A percentile compares a stretch with the other conserved stretches of the same genome.
phyloP scores from a whole-genome alignment of 345 rosid species.

The Trapa incisa region DNA sequence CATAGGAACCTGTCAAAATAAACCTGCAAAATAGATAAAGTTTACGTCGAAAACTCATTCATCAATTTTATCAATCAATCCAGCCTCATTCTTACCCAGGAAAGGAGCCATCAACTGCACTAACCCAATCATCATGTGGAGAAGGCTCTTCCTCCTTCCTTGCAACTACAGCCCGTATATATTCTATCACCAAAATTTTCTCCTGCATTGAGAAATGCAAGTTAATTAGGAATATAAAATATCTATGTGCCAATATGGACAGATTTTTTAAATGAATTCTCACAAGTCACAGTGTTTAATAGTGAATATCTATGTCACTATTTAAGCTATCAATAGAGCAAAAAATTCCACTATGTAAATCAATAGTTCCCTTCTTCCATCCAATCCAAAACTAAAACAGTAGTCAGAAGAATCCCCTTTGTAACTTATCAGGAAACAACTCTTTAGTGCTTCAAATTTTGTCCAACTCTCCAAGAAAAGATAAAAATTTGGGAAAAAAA shows the following conservation, averaged over 20 bases:
- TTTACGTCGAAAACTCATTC: not conserved
- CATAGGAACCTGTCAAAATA: constrained; percentile 81
- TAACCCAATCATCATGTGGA: constrained; percentile 95
- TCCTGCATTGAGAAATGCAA: constrained; percentile 33
- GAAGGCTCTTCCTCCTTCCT: constrained; percentile 70
- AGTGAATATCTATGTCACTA: not conserved
- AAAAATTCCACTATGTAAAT: not conserved
- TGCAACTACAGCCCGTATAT: constrained; percentile 72
- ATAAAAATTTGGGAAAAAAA: too few species aligned
- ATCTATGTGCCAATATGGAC: not conserved
- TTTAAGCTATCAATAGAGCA: not conserved
- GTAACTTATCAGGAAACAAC: not conserved
- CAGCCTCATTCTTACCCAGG: constrained; percentile 30
- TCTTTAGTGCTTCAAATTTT: not conserved
- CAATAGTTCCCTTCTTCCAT: not conserved
- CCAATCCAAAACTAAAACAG: not conserved
- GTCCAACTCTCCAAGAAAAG: too few species aligned
- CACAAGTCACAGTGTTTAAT: not conserved
- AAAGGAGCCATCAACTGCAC: constrained; percentile 73
- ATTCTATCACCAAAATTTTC: constrained; percentile 77
- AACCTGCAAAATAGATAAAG: constrained; percentile 45
- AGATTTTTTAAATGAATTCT: not conserved
- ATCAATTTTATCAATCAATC: not conserved
- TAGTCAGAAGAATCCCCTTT: not conserved
- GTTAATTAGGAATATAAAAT: not conserved